Base-by-base conservation (phyloP, 768 basidiomycete species). In the Rhizopogon rudus region DNA sequence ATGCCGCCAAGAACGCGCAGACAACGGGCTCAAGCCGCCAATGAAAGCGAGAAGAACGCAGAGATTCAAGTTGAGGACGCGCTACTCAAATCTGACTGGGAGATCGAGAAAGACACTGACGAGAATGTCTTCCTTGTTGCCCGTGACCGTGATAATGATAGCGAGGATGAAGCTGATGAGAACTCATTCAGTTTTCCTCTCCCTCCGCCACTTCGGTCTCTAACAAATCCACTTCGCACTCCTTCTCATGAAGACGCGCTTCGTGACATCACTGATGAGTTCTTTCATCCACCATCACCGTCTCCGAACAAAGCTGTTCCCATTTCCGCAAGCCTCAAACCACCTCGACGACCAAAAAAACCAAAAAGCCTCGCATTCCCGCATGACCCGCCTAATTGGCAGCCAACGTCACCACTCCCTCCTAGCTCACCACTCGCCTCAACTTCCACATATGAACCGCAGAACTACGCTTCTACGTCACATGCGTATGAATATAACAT, bases 251-350 rank as follows among this genome's bases (percentile, higher is more conserved):
- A 58, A 3, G 65, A 69, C 20, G 51, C 61, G 0, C 69, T 71
- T 33, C 65, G 67, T 42, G 68, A 69, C 54, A 69, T 71, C 42
- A 69, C 68, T 3, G 68, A 71, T 60, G 67, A 69, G 56, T 69
- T 69, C 55, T 69, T 71, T 29, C 69, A 71, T 35, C 68, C 68
- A 17, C 67, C 69, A 2, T 67, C 68, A 0, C 68, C 68, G 2
- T 71, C 68, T 0, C 68, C 68, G 9, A 37, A 67, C 9, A 67
- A 64, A 49, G 29, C 60, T n/a, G 58, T 61, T 0, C 17, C 62
- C 3, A 53, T 55, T 0, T 54, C 55, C 1, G 16, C 51, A 40
- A 51, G 58, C 43, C 28, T 54, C 10, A 69, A 71, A 39, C 69
- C 68, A 52, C 69, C 67, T 5, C 58, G 65, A 12, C 60, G 69